Conservation (phyloP, 441 rosid species). For the Syzygium malaccense region DNA sequence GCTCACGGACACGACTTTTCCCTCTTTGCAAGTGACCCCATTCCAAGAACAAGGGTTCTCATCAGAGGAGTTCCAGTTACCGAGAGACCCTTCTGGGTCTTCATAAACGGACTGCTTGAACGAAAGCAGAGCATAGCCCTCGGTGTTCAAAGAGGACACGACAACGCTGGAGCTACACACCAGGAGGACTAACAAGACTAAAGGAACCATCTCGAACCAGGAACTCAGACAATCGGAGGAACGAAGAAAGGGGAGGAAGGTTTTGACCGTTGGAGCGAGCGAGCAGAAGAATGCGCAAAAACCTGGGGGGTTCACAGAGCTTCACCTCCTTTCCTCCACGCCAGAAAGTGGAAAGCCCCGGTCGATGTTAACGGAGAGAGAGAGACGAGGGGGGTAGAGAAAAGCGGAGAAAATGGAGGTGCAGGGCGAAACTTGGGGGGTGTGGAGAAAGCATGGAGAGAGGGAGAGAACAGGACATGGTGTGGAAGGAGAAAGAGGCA, state of each 20-base stretch:
- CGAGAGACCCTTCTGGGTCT: constrained; percentile 81
- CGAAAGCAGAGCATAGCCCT: constrained; percentile 69
- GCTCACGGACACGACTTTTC: constrained; percentile 67
- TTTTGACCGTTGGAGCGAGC: neutral
- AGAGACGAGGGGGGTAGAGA: neutral
- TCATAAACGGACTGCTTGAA: constrained; percentile 51
- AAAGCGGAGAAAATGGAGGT: neutral
- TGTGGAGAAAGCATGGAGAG: neutral
- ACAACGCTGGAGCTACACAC: constrained; percentile 23
- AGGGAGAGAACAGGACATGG: neutral
- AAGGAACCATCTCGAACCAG: neutral
- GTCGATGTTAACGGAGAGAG: neutral
- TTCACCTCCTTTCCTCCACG: constrained; percentile 16
- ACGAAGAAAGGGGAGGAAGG: accelerated
- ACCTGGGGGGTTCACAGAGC: constrained; percentile 5
- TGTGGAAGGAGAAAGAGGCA: neutral
- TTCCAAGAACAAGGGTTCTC: constrained; percentile 82
- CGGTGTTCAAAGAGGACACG: constrained; percentile 42
- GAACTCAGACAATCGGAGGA: neutral
- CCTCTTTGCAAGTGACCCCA: constrained; percentile 85
- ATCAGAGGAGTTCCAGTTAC: constrained; percentile 80
- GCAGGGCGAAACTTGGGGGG: neutral
- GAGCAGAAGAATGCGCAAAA: neutral
- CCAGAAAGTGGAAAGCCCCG: neutral
- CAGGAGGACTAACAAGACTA: constrained; percentile 31